phyloP scores from a whole-genome alignment of 1,284 basidiomycete species.

The Tetrapyrgos nigripes region DNA sequence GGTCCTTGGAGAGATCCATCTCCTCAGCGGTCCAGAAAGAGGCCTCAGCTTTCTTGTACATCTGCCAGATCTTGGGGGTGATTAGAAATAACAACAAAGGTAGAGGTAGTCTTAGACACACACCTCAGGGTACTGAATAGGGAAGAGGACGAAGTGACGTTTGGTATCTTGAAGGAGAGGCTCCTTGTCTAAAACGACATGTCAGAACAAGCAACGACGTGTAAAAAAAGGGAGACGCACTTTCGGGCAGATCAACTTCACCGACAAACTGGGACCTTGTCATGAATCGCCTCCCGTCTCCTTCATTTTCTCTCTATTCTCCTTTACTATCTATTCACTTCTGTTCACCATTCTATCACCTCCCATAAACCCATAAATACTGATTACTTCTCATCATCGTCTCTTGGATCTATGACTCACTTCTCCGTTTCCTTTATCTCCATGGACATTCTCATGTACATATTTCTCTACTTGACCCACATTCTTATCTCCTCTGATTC shows the following conservation, averaged over 20 bases:
- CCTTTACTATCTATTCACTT: no score
- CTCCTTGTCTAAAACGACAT: conserved; percentile 55
- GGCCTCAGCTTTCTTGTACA: conserved; percentile 26
- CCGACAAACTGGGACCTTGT: conserved; percentile 71
- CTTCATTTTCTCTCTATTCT: no score
- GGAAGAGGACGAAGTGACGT: conserved; percentile 90
- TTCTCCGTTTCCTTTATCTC: no score
- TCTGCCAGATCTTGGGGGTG: conserved; percentile 26
- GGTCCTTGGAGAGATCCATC: conserved; percentile 23
- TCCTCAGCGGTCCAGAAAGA: conserved; percentile 34
- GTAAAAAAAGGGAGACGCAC: conserved; percentile 52
- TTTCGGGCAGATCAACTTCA: conserved; percentile 69
- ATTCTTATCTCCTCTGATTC: no score
- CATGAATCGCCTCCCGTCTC: no score
- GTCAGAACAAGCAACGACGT: conserved; percentile 14
- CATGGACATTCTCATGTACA: no score
- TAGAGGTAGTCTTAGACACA: no score
- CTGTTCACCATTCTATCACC: no score
- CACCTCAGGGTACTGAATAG: conserved; percentile 93
- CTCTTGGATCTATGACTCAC: no score
- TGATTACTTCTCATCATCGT: no score
- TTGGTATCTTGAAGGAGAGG: conserved; percentile 83
- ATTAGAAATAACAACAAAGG: background rate
- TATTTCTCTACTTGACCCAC: no score
- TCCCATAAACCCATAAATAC: no score